A percentile compares a stretch with the other conserved stretches of the same genome.
Evolutionary conservation across 1,139 yeast genomes (phyloP).

Genomic region (Oligophagozyma castellii): DNA sequence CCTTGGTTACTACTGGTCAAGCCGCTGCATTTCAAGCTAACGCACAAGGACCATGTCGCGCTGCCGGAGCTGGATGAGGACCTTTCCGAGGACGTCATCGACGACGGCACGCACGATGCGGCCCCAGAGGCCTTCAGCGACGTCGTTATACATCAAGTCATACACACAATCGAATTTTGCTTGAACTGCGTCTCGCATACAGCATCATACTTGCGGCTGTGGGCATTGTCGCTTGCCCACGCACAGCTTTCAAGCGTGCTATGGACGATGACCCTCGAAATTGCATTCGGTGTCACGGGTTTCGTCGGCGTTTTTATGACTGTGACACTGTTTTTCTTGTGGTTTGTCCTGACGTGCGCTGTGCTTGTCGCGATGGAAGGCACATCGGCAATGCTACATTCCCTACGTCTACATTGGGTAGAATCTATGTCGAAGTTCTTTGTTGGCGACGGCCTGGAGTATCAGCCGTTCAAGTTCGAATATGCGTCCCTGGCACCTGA

Average conservation of each 20-base stretch:
- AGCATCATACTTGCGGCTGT: constrained; percentile 62
- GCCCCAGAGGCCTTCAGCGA: constrained; percentile 56
- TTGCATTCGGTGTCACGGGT: constrained; percentile 33
- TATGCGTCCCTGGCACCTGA: too few relatives aligned
- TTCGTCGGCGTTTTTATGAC: constrained; percentile 22
- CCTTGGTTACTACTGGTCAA: constrained; percentile 63
- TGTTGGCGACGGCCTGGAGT: constrained; percentile 68
- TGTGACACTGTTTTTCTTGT: constrained; percentile 49
- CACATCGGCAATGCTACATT: constrained; percentile 77
- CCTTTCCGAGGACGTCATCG: constrained; percentile 6
- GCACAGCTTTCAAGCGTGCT: constrained; percentile 64
- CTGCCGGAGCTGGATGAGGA: constrained; percentile 19
- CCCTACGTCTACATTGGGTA: constrained; percentile 77
- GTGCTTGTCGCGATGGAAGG: constrained; percentile 77
- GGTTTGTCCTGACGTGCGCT: constrained; percentile 63
- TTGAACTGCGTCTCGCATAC: constrained; percentile 70
- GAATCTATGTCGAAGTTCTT: constrained; percentile 78
- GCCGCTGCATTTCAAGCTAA: constrained; percentile 31
- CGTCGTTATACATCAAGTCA: constrained; percentile 66
- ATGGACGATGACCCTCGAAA: constrained; percentile 67
- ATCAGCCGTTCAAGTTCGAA: constrained; percentile 41
- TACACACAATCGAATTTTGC: constrained; percentile 69
- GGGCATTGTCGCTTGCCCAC: constrained; percentile 72
- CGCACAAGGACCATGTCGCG: constrained; percentile 22
- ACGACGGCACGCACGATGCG: constrained; percentile 34